Base-by-base conservation (phyloP, 129 eudicot genomes). In the Saposhnikovia divaricata region DNA sequence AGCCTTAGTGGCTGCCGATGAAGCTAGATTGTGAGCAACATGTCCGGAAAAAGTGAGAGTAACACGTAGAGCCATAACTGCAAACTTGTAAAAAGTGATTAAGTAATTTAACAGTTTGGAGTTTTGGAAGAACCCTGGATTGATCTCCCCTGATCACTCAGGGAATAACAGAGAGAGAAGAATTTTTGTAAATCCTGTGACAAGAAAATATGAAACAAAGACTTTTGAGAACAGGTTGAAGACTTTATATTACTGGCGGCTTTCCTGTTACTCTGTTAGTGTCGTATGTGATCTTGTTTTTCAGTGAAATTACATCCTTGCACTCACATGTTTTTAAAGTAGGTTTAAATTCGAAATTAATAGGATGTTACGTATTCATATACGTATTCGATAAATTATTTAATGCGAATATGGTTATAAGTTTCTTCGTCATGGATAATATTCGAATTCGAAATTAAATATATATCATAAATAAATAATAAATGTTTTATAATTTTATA, bases 1-100 rank as follows among this genome's bases (percentile, higher is more conserved):
- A 37, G 83, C 71, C 65, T 88, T 87, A n/a, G 85, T 77, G 68
- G 88, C 50, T 69, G 89, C 85, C 82, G 87, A 63, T 19, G 87
- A 78, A 45, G 87, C 92, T 10, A 91, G 72, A 84, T 84, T 92
- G 25, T 86, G 89, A 71, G 97, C 93, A 8, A 90, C 82, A 77
- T 83, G 75, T 76, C 91, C 92, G 78, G 98, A 90, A 87, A 83
- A 92, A 28, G 86, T 44, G 78, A 90, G 89, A 76, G 97, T 87
- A 81, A 86, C 82, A 43, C 97, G 84, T 81, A 95, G 81, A 85
- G 98, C 97, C 98, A 95, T 92, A 75, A 82, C 7, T 4, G 76
- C 86, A n/a, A 87, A 40, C 81, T 70, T 82, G 84, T 80, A 40
- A 25, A 90, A 50, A 9, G 28, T 28, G 83, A 91, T 38, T 11